Conservation (phyloP, 768 basidiomycete species). For the Paxillus ammoniavirescens region DNA sequence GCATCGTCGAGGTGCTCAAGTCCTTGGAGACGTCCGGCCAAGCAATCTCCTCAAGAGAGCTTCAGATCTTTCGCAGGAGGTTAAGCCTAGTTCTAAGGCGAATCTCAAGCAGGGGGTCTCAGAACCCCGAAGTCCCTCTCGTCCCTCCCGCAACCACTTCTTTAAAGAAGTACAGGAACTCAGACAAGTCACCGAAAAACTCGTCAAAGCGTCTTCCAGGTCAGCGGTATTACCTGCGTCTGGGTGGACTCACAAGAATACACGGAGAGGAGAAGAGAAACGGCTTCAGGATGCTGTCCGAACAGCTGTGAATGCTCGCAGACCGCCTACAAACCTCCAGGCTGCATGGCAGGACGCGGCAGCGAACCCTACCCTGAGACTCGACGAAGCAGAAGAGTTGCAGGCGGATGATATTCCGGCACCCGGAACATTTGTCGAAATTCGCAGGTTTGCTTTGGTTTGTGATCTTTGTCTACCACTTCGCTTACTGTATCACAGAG, state of each 20-base stretch:
- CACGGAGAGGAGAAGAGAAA: conserved; percentile 39
- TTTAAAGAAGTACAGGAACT: conserved; percentile 8
- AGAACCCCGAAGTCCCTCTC: not conserved
- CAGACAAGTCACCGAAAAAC: conserved; percentile 24
- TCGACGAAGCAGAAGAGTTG: conserved; percentile 13
- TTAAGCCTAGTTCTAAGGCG: not conserved
- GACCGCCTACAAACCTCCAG: conserved; percentile 25
- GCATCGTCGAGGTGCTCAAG: conserved; percentile 23
- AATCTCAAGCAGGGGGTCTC: not conserved
- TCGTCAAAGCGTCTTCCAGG: conserved; percentile 35
- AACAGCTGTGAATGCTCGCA: conserved; percentile 3
- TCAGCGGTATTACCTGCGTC: conserved; percentile 19
- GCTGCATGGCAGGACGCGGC: conserved; percentile 24
- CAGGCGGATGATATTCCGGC: conserved; percentile 18
- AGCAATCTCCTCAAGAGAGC: conserved; percentile 11
- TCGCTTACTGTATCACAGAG: conserved; percentile 18
- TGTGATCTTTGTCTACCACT: not conserved
- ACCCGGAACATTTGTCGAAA: conserved; percentile 53
- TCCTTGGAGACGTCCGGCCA: conserved; percentile 17
- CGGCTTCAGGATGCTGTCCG: conserved; percentile 30
- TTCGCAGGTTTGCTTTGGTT: conserved; percentile 42
- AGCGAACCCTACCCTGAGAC: conserved; percentile 7
- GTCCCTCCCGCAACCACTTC: not conserved
- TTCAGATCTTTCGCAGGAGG: not conserved
- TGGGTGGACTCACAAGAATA: conserved; percentile 38